Conservation (phyloP, 2,329 filamentous ascomycete genomes). For the Decorospora gaudefroyi region DNA sequence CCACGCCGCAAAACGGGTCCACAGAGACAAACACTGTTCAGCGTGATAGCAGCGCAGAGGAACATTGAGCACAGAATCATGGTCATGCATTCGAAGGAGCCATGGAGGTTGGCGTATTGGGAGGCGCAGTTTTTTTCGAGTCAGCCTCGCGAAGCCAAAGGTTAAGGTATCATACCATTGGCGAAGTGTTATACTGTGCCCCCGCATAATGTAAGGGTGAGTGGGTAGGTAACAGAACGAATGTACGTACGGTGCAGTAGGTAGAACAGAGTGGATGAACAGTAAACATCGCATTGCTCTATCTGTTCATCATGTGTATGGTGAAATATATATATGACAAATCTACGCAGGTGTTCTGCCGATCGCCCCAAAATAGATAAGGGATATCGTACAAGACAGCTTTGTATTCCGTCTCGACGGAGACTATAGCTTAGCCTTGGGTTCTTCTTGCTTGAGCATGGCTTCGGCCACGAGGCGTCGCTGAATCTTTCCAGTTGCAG, state of each 20-base stretch:
- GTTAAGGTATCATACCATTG: slow-evolving; percentile 11
- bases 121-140: slow-evolving; percentile 1
- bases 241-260: slow-evolving; percentile 4
- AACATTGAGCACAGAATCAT: slow-evolving; percentile 4
- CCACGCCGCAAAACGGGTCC: slow-evolving; percentile 13
- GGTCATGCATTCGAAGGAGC: slow-evolving; percentile 5
- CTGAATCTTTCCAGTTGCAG: slow-evolving; percentile 89
- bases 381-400: slow-evolving; percentile 8
- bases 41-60: neutral
- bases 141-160: slow-evolving; percentile 7
- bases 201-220: slow-evolving; percentile 4
- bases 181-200: slow-evolving; percentile 11
- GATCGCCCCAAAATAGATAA: slow-evolving; percentile 3
- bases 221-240: too few relatives aligned
- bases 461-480: slow-evolving; percentile 81
- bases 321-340: slow-evolving; percentile 9
- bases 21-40: slow-evolving; percentile 11
- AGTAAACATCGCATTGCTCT: slow-evolving; percentile 9
- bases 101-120: slow-evolving; percentile 1
- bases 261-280: slow-evolving; percentile 4
- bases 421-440: slow-evolving; percentile 58
- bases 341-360: slow-evolving; percentile 8
- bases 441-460: slow-evolving; percentile 72
- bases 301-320: slow-evolving; percentile 16
- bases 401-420: slow-evolving; percentile 4